Percentiles rank a stretch among this genome's conserved stretches.
Evolutionary conservation across 495 filamentous ascomycete species (phyloP).

Genomic region (Haplographium delicatum): DNA sequence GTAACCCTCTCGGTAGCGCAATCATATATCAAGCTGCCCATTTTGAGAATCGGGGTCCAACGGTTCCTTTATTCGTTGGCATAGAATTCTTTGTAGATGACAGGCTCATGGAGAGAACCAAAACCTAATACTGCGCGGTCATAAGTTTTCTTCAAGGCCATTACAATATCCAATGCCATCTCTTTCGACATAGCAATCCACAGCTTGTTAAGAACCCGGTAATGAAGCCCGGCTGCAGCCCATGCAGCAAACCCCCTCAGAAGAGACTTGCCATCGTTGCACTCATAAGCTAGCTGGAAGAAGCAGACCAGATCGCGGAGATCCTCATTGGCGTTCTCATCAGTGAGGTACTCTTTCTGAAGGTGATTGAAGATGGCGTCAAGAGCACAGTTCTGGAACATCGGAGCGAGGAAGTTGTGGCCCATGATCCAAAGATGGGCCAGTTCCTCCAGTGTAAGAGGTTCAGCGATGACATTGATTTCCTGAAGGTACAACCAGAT

Average conservation of each 20-base stretch:
- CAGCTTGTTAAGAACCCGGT: background rate
- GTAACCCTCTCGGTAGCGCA: too few relatives aligned
- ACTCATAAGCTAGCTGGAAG: background rate
- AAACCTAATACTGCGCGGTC: background rate
- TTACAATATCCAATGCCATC: background rate
- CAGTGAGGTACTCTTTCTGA: background rate
- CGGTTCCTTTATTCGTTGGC: too few relatives aligned
- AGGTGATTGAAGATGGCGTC: background rate
- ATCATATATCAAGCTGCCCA: too few relatives aligned
- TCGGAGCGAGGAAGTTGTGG: background rate
- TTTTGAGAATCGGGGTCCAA: too few relatives aligned
- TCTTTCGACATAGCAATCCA: background rate
- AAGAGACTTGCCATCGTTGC: background rate
- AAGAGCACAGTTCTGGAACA: slow-evolving; percentile 2
- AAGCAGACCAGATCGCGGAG: too few relatives aligned
- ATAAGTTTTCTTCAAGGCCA: background rate
- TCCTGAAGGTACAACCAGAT: slow-evolving; percentile 7
- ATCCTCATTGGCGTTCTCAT: background rate
- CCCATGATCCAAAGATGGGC: slow-evolving; percentile 4
- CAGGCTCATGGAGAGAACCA: too few relatives aligned
- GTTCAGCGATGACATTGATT: background rate
- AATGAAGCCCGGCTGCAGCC: background rate
- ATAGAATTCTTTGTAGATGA: too few relatives aligned
- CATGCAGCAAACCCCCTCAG: background rate
- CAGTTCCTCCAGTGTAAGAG: background rate